Evolutionary conservation across 768 basidiomycete species (phyloP), one percentile per base, ranked within the genome.

Genomic region (Serendipita vermifera): DNA sequence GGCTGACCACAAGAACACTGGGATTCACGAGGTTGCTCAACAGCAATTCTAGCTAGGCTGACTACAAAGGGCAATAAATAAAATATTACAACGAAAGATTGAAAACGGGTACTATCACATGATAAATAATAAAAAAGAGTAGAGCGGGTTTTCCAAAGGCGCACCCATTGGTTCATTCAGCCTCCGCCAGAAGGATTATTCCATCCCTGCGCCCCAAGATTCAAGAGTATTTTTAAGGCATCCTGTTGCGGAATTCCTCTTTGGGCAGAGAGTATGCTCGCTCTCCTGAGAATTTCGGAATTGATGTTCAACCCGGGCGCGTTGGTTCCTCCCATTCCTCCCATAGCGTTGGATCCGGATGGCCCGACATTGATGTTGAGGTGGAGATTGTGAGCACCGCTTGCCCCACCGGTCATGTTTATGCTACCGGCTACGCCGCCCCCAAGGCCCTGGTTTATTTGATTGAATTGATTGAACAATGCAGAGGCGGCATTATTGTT

Each of bases 1-100:
- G 29, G 85, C 88, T 1, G 92, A 94, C 65, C 92, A 94, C 61
- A 90, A 88, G 69, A 85, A 90, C 46, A 81, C 80, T 63, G 87
- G 88, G n/a, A 82, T 77, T 40, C 81, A 82, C 33, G 80, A 81
- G 6, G 72, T 79, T 60, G 78, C 68, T 58, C 66, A 72, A 33
- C 73, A 79, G 5, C 75, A 75, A 59, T 65, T 62, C 38, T 71
- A 57, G n/a, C n/a, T n/a, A 54, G 15, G 41, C 29, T 26, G 43
- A 14, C 27, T 41, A 40, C 32, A 55, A 14, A 40, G 38, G 22
- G 27, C 24, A 27, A 35, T 15, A 17, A 40, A 9, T 15, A n/a
- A 33, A 59, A 33, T 5, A 17, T 24, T 27, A 11, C 55, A 3
- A 29, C 26, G 57, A 13, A 17, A 9, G 17, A 54, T n/a, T 20